Conservation (phyloP, 164 flowering plant species). For the Aristolochia contorta region DNA sequence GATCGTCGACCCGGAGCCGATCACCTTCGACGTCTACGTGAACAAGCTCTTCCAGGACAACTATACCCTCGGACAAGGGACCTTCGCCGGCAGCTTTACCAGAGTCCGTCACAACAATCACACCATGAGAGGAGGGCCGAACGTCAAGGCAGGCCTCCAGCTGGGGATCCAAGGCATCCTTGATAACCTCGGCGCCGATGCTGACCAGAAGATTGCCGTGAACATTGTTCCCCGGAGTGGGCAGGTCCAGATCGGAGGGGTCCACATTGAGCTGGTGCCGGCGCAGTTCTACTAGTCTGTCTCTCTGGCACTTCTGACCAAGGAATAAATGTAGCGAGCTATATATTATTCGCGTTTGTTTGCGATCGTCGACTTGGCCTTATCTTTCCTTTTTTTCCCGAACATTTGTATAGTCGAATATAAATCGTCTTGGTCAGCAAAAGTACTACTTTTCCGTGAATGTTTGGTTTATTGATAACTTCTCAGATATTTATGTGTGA, state of each 20-base stretch:
- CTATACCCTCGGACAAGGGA: neutral
- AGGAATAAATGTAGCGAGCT: neutral
- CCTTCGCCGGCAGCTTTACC: neutral
- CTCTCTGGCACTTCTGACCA: neutral
- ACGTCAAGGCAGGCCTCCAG: neutral
- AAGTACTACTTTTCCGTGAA: too few species aligned
- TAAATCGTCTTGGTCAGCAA: too few species aligned
- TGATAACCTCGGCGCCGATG: slow-evolving; percentile 2
- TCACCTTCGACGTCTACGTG: slow-evolving; percentile 1
- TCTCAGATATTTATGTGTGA: too few species aligned
- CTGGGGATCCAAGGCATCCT: neutral
- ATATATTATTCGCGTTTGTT: too few species aligned
- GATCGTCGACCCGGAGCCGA: neutral
- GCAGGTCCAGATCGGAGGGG: neutral
- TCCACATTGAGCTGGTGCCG: slow-evolving; percentile 1
- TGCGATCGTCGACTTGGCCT: too few species aligned
- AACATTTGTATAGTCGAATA: too few species aligned
- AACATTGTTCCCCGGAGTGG: slow-evolving; percentile 2
- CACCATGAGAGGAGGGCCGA: neutral
- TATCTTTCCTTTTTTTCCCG: too few species aligned
- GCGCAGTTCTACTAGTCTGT: neutral
- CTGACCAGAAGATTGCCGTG: neutral
- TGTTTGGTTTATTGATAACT: too few species aligned
- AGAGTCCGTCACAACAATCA: slow-evolving; percentile 2
- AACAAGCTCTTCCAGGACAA: neutral